Conservation (phyloP, 1,284 basidiomycete species). For the Pascua sp. region DNA sequence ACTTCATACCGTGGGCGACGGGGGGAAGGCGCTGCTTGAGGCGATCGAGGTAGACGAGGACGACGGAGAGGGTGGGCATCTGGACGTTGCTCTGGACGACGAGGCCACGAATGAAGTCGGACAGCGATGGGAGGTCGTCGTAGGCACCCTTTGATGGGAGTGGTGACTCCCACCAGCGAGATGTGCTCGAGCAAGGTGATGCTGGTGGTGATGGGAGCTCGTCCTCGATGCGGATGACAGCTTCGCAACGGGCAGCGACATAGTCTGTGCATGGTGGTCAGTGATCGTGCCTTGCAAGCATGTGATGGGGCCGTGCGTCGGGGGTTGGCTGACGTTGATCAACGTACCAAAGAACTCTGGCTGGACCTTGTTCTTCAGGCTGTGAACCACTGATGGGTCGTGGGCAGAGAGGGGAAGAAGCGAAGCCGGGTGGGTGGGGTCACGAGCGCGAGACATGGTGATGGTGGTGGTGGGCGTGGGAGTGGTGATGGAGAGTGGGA, state of each 20-base stretch:
- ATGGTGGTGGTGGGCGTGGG: not conserved
- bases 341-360: slow-evolving; percentile 67
- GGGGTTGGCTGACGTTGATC: slow-evolving; percentile 2
- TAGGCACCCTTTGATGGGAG: slow-evolving; percentile 31
- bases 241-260: slow-evolving; percentile 36
- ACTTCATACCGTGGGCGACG: slow-evolving; percentile 64
- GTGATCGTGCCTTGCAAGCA: not conserved
- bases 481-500: not conserved
- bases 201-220: slow-evolving; percentile 19
- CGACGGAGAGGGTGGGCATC: slow-evolving; percentile 84
- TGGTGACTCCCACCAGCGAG: slow-evolving; percentile 43
- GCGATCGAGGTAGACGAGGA: slow-evolving; percentile 90
- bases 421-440: slow-evolving; percentile 56
- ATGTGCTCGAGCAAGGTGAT: slow-evolving; percentile 16
- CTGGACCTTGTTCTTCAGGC: slow-evolving; percentile 40
- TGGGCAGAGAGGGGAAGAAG: slow-evolving; percentile 64
- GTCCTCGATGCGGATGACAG: slow-evolving; percentile 41
- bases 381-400: slow-evolving; percentile 59
- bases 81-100: slow-evolving; percentile 84
- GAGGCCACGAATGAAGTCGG: slow-evolving; percentile 81
- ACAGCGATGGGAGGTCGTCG: slow-evolving; percentile 61
- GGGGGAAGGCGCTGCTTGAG: slow-evolving; percentile 75
- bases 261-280: slow-evolving; percentile 10
- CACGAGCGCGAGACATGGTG: slow-evolving; percentile 11
- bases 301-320: slow-evolving; percentile 6